phyloP scores from a whole-genome alignment of 2,329 filamentous ascomycete genomes.

The Huntiella omanensis region DNA sequence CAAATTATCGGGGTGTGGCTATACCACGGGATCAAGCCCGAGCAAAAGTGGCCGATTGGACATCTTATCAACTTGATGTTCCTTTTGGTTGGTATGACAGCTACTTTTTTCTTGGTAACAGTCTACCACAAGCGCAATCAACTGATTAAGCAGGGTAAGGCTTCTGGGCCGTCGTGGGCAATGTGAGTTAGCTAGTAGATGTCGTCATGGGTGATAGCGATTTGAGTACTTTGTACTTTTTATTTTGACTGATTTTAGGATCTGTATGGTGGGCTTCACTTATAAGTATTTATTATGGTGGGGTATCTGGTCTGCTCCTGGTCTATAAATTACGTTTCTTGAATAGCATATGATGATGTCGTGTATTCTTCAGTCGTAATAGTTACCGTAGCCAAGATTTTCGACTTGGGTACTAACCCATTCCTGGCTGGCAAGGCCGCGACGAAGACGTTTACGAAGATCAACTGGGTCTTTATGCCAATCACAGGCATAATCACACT shows the following conservation, averaged over 20 bases:
- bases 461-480: conserved; percentile 50
- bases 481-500: conserved; percentile 60
- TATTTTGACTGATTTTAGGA: too few species aligned
- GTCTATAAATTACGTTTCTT: too few species aligned
- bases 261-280: too few species aligned
- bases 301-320: too few species aligned
- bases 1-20: conserved; percentile 46
- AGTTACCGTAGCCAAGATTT: conserved; percentile 35
- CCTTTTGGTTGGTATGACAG: conserved; percentile 31
- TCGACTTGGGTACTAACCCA: conserved; percentile 45
- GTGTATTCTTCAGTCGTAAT: conserved; percentile 22
- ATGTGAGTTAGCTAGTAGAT: not conserved
- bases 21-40: conserved; percentile 41
- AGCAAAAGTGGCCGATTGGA: conserved; percentile 33
- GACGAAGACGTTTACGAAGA: conserved; percentile 37
- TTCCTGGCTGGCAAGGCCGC: conserved; percentile 38
- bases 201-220: too few species aligned
- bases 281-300: too few species aligned
- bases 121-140: not conserved
- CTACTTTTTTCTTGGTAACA: not conserved
- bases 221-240: too few species aligned
- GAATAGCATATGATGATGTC: too few species aligned
- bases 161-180: not conserved
- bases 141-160: not conserved
- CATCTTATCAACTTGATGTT: conserved; percentile 46